These are phyloP conservation scores for Lecanicillium sp. DNA, from an alignment of 2,329 filamentous ascomycete species.

Conservation along the genomic window DNA sequence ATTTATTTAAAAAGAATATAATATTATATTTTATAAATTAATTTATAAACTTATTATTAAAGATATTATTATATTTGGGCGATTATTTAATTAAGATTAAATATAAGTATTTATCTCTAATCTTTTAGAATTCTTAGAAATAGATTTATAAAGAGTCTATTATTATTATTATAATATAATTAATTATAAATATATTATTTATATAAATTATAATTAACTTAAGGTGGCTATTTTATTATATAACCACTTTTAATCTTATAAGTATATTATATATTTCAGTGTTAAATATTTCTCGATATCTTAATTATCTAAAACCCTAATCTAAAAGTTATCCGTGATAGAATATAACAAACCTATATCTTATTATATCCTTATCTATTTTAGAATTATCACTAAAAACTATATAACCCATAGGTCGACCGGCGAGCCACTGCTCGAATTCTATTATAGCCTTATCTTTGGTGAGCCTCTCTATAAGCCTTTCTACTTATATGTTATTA, in stretches of 20 bases:
- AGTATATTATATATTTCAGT: background rate
- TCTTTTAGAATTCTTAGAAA: background rate
- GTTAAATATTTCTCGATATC: background rate
- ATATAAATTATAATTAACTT: background rate
- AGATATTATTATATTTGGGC: background rate
- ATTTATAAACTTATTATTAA: background rate
- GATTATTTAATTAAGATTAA: background rate
- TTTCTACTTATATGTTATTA: background rate
- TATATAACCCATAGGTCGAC: background rate
- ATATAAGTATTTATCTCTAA: background rate
- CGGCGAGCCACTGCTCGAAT: background rate
- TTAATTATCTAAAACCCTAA: background rate
- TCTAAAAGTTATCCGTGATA: background rate
- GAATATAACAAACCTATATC: background rate
- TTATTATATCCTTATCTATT: background rate
- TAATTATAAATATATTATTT: background rate
- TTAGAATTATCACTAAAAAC: conserved; percentile 6
- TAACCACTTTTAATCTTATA: background rate
- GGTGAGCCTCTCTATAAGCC: background rate
- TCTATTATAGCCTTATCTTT: conserved; percentile 1
- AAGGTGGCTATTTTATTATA: background rate
- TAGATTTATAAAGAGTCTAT: background rate
- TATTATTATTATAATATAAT: background rate
- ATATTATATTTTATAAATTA: background rate
- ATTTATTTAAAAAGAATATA: background rate